phyloP scores from a whole-genome alignment of 2,329 filamentous ascomycete species.

The Apiospora rasikravindrae region DNA sequence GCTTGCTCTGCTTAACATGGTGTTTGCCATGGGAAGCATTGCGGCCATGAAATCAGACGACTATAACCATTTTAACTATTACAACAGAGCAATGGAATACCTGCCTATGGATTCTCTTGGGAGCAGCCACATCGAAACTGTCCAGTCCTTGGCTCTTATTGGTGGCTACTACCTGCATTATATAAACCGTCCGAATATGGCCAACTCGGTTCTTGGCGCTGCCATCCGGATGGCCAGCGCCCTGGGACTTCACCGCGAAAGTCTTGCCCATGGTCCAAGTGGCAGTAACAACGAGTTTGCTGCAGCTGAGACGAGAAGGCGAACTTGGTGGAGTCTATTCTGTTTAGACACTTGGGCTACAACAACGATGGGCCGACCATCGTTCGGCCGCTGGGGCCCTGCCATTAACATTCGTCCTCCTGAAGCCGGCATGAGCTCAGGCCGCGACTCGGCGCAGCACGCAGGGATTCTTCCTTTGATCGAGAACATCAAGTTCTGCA shows the following conservation, averaged over 20 bases:
- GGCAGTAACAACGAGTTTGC: constrained; percentile 50
- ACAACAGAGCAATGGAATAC: constrained; percentile 69
- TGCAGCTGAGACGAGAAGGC: constrained; percentile 64
- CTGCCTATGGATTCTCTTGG: constrained; percentile 71
- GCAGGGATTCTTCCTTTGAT: constrained; percentile 72
- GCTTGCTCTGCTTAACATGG: constrained; percentile 76
- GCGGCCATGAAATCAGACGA: constrained; percentile 69
- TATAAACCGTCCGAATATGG: constrained; percentile 77
- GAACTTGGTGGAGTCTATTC: constrained; percentile 78
- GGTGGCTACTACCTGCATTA: constrained; percentile 81
- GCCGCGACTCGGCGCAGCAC: constrained; percentile 60
- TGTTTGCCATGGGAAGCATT: constrained; percentile 77
- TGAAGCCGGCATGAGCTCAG: constrained; percentile 54
- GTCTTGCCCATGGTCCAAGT: constrained; percentile 44
- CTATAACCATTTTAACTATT: constrained; percentile 72
- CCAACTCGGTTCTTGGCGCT: constrained; percentile 73
- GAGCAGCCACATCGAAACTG: constrained; percentile 73
- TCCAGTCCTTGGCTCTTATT: constrained; percentile 74
- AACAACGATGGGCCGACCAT: constrained; percentile 73
- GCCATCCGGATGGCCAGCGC: constrained; percentile 77
- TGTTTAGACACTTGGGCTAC: constrained; percentile 77
- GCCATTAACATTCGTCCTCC: constrained; percentile 71
- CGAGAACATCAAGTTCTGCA: constrained; percentile 80
- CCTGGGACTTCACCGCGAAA: constrained; percentile 72
- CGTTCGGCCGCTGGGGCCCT: constrained; percentile 69